These are phyloP conservation scores for Lablab purpureus DNA, from an alignment of 306 rosid species.

Conservation along the genomic window DNA sequence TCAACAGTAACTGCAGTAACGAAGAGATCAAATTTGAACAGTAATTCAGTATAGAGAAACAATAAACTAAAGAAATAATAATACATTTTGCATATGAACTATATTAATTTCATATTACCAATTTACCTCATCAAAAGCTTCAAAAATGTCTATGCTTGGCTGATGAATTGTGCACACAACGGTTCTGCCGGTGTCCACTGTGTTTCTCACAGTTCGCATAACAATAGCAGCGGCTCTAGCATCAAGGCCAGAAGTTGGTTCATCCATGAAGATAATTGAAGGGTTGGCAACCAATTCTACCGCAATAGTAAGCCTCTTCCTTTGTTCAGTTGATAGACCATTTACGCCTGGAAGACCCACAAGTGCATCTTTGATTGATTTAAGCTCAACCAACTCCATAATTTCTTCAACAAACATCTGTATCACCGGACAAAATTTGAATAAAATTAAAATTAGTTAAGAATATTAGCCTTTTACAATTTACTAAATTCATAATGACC, in stretches of 20 bases:
- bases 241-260: conserved; percentile 57
- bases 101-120: not conserved
- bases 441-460: not conserved
- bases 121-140: conserved; percentile 56
- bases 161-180: conserved; percentile 58
- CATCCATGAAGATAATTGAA: conserved; percentile 60
- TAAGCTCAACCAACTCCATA: conserved; percentile 66
- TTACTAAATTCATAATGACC: not conserved
- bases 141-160: conserved; percentile 56
- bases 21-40: not conserved
- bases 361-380: conserved; percentile 54
- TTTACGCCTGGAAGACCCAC: conserved; percentile 59
- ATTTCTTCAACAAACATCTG: conserved; percentile 67
- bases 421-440: not conserved
- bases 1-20: conserved; percentile 50
- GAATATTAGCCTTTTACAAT: conserved; percentile 4
- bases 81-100: not conserved
- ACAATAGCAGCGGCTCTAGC: conserved; percentile 56
- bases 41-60: not conserved
- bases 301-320: conserved; percentile 66
- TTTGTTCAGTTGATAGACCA: conserved; percentile 66
- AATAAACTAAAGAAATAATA: not conserved
- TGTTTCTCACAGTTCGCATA: conserved; percentile 50
- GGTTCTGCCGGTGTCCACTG: conserved; percentile 52
- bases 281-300: conserved; percentile 65